Evolutionary conservation across 129 eudicot genomes (phyloP).

Genomic region (Flaveria robusta): DNA sequence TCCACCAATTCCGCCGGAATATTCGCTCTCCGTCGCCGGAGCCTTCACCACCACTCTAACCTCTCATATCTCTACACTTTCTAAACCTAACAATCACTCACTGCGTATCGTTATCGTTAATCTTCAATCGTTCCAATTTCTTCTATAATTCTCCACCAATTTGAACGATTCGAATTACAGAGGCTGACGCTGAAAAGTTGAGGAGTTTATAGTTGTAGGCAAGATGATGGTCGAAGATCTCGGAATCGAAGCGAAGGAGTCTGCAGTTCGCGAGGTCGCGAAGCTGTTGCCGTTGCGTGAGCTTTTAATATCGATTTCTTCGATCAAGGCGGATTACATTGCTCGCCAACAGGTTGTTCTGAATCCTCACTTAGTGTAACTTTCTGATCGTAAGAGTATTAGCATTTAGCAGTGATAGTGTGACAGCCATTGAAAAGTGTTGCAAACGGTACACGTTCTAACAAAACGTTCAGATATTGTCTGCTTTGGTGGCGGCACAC

Average conservation of each 20-base stretch:
- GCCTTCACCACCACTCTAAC: neutral
- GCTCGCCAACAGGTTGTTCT: slow-evolving; percentile 85
- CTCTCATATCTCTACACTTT: slow-evolving; percentile 7
- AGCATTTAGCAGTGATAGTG: no score
- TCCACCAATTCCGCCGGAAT: neutral
- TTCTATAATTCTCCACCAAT: slow-evolving; percentile 13
- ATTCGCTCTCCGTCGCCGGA: slow-evolving; percentile 18
- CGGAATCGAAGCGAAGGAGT: slow-evolving; percentile 93
- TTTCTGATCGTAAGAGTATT: neutral
- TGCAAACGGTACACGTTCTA: no score
- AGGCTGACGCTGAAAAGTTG: neutral
- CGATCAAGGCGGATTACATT: slow-evolving; percentile 93
- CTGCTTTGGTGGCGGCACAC: no score
- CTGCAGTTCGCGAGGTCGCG: slow-evolving; percentile 97
- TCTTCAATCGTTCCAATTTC: slow-evolving; percentile 1
- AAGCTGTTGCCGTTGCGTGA: slow-evolving; percentile 91
- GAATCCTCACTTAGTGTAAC: neutral
- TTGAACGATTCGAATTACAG: neutral
- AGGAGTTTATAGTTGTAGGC: neutral
- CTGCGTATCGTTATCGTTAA: slow-evolving; percentile 14
- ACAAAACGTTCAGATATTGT: no score
- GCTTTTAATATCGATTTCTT: slow-evolving; percentile 79
- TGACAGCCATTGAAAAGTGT: no score
- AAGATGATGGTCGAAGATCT: slow-evolving; percentile 97
- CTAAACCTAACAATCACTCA: neutral